Conservation (phyloP, 257 asterid species). For the Osmanthus fragrans region DNA sequence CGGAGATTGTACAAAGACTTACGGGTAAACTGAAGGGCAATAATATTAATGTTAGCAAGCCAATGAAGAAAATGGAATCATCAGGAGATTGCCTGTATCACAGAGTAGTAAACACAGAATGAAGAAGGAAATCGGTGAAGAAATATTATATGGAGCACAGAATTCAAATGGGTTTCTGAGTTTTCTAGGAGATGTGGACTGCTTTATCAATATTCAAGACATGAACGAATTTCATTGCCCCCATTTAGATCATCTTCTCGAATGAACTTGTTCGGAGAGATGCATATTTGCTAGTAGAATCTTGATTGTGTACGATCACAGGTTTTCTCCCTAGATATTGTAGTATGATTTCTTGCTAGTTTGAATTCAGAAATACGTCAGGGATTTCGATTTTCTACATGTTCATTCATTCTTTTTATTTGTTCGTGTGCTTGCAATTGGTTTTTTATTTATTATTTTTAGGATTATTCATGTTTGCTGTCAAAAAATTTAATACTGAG, state of each 20-base stretch:
- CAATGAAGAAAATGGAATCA: slow-evolving; percentile 27
- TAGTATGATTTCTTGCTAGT: background rate
- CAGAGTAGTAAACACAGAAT: slow-evolving; percentile 18
- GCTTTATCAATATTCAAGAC: slow-evolving; percentile 43
- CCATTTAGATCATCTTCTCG: slow-evolving; percentile 50
- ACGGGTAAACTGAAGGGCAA: slow-evolving; percentile 59
- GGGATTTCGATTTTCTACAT: background rate
- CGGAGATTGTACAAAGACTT: slow-evolving; percentile 69
- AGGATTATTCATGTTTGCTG: no score
- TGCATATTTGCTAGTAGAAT: no score
- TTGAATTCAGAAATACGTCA: no score
- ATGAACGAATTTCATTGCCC: slow-evolving; percentile 37
- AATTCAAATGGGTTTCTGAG: slow-evolving; percentile 35
- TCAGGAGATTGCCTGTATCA: slow-evolving; percentile 13
- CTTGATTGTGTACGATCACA: no score
- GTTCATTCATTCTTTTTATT: background rate
- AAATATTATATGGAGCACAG: slow-evolving; percentile 24
- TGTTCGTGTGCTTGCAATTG: no score
- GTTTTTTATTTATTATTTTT: no score
- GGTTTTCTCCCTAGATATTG: background rate
- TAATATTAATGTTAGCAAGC: slow-evolving; percentile 5
- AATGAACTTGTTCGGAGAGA: slow-evolving; percentile 35
- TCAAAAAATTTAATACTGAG: no score
- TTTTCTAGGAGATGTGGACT: slow-evolving; percentile 53
- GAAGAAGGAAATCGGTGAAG: slow-evolving; percentile 44